A percentile compares a stretch with the other conserved stretches of the same genome.
Evolutionary conservation across 768 basidiomycete genomes (phyloP).

Genomic region (Pulveroboletus sp.): DNA sequence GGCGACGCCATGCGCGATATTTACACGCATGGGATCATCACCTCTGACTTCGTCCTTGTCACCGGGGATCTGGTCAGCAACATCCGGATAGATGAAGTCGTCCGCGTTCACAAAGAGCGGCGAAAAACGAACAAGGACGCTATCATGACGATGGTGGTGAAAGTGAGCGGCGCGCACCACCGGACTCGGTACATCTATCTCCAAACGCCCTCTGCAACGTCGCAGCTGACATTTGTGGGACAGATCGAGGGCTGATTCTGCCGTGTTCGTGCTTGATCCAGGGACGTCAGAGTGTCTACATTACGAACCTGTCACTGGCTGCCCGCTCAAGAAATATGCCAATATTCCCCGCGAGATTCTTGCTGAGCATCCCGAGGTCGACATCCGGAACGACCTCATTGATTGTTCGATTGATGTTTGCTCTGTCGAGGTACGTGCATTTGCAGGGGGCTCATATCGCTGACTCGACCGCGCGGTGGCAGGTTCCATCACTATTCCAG

Average conservation of each 20-base stretch:
- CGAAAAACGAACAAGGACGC: conserved; percentile 86
- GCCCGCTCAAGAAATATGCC: conserved; percentile 59
- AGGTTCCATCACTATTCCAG: conserved; percentile 95
- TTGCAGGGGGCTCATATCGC: neutral
- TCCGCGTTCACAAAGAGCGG: conserved; percentile 84
- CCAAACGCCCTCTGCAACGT: neutral
- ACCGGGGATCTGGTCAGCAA: conserved; percentile 93
- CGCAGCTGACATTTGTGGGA: conserved; percentile 1
- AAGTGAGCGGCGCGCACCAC: conserved; percentile 70
- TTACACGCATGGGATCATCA: conserved; percentile 87
- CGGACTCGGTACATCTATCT: conserved; percentile 62
- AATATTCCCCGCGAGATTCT: conserved; percentile 80
- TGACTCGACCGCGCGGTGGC: conserved; percentile 5
- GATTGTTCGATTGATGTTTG: conserved; percentile 92
- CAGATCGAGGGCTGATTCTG: conserved; percentile 71
- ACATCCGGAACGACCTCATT: conserved; percentile 84
- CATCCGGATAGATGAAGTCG: conserved; percentile 85
- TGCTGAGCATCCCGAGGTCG: conserved; percentile 70
- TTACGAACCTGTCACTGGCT: conserved; percentile 73
- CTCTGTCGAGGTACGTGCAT: conserved; percentile 74
- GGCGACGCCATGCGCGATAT: conserved; percentile 94
- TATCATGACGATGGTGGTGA: conserved; percentile 95
- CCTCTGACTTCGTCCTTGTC: conserved; percentile 88
- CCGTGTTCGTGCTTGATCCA: conserved; percentile 76
- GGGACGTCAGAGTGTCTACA: conserved; percentile 80